Base-by-base conservation (phyloP, 108 stramenopile genomes). In the Skeletonema costatum region DNA sequence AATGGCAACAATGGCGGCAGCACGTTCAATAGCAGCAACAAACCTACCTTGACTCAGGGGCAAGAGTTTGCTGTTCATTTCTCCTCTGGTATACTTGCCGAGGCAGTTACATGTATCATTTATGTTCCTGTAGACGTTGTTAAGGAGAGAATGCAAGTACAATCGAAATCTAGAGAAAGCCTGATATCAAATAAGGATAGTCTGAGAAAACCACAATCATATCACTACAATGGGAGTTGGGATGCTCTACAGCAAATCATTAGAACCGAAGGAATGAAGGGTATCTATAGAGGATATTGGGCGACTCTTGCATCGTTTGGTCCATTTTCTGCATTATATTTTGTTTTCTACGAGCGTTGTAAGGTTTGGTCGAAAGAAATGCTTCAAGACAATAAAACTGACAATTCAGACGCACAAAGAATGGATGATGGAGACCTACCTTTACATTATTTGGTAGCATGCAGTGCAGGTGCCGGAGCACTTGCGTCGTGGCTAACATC, bases 51-150 rank as follows among this genome's bases (percentile, higher is more conserved):
- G 13, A 63, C 66, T 19, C 64, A 62, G 41, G 69, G 41, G 13
- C 66, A 73, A 62, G 86, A 85, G 30, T 91, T 91, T 73, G 64
- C 56, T 1, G 70, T 91, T 46, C 92, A 94, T 83, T 93, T 96
- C 68, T 32, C 81, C 19, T 64, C 85, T 4, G 96, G 96, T 5
- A 81, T 98, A 81, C 48, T 94, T 16, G 96, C 96, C 31, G 98
- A 97, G 88, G 78, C 93, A 8, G 64, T 97, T 21, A 92, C 97
- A 33, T 99, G 99, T 82, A 74, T 98, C 13, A 74, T 99, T 38
- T 99, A 94, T 68, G 97, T 99, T 13, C 99, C 99, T 4, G 96
- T 99, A 7, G 99, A 99, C 81, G 99, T 99, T 30, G 84, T 99
- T 5, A 99, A 99, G 80, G 99, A 99, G 82, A 87, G 99, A 60